These are phyloP conservation scores for Trypanosoma theileri DNA, from an alignment of 208 protist genomes.

Conservation along the genomic window DNA sequence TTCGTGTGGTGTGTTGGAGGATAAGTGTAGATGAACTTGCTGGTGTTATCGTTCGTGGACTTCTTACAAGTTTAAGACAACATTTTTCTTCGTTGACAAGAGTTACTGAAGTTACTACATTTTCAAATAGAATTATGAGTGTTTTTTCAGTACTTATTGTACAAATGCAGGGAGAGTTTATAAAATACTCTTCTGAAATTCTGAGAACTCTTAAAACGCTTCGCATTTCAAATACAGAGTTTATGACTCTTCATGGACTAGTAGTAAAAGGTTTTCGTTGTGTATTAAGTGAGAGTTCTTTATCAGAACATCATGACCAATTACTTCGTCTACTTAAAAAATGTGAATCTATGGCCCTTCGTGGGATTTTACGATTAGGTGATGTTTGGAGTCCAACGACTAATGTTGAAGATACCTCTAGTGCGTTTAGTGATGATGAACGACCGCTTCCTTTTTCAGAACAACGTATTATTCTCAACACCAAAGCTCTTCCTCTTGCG, in stretches of 20 bases:
- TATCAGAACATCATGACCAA: conserved; percentile 50
- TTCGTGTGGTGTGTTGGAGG: conserved; percentile 66
- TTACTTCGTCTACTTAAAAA: conserved; percentile 51
- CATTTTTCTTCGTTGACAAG: neutral
- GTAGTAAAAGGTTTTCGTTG: conserved; percentile 48
- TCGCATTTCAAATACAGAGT: conserved; percentile 58
- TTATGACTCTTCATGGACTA: conserved; percentile 56
- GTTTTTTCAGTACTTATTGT: conserved; percentile 67
- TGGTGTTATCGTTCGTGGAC: conserved; percentile 74
- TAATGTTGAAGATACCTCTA: conserved; percentile 42
- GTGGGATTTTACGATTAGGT: conserved; percentile 49
- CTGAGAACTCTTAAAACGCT: conserved; percentile 68
- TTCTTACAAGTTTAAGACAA: conserved; percentile 48
- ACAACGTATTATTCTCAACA: conserved; percentile 46
- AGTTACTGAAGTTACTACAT: conserved; percentile 21
- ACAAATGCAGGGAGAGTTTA: conserved; percentile 71
- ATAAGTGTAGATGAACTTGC: conserved; percentile 76
- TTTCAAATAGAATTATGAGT: conserved; percentile 69
- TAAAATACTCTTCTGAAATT: conserved; percentile 75
- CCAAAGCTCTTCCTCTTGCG: conserved; percentile 62
- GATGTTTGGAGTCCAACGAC: conserved; percentile 59
- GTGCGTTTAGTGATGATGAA: conserved; percentile 40
- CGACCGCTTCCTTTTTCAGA: conserved; percentile 61
- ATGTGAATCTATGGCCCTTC: conserved; percentile 55
- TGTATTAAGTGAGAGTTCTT: conserved; percentile 29